Evolutionary conservation across 2,329 filamentous ascomycete genomes (phyloP).

Genomic region (Thelonectria discophora): DNA sequence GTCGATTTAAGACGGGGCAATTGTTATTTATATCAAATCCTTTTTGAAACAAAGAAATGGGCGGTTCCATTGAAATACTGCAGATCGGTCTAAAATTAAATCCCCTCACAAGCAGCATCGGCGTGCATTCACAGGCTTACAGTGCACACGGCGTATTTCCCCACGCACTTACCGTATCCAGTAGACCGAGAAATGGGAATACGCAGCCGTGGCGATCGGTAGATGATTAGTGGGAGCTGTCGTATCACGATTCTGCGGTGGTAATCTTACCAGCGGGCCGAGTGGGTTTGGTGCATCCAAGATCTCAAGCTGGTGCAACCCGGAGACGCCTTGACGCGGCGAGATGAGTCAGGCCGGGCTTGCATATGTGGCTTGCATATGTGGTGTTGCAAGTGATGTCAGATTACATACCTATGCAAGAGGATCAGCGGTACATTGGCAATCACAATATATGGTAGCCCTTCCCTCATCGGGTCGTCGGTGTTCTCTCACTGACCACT

Average conservation of each 20-base stretch:
- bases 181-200: no score
- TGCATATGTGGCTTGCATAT: neutral
- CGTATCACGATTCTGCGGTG: no score
- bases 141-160: neutral
- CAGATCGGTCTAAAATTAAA: neutral
- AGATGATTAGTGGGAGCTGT: no score
- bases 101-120: neutral
- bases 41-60: no score
- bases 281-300: neutral
- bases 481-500: no score
- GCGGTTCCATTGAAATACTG: neutral
- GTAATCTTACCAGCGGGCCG: neutral
- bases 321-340: neutral
- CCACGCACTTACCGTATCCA: neutral
- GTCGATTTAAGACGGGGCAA: no score
- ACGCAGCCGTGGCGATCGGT: no score
- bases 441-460: neutral
- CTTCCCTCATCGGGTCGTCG: neutral
- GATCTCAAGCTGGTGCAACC: neutral
- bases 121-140: neutral
- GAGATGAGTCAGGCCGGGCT: neutral
- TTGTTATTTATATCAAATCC: no score
- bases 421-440: no score
- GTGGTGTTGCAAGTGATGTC: neutral
- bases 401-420: neutral